Evolutionary conservation across 2,329 filamentous ascomycete genomes (phyloP), one percentile per base, ranked within the genome.

Genomic region (Venturia aucupariae): DNA sequence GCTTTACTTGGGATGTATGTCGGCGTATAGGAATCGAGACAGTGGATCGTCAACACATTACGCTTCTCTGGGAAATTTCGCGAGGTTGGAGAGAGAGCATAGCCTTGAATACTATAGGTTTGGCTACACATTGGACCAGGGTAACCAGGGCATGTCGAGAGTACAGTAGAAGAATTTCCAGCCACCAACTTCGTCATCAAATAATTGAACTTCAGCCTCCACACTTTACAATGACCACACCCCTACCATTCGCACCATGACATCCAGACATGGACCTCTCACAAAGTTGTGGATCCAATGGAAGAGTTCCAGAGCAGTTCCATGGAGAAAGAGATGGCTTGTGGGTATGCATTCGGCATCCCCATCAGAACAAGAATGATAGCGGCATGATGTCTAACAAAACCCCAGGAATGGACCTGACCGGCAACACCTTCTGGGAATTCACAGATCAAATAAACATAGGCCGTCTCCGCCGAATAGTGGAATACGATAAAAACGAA

Each of bases 391-490:
- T 10, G n/a, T 46, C 41, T 30, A 35, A 17, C 32, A 13, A 51
- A n/a, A 4, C 51, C 44, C n/a, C 69, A 85, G 85, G 85, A 71
- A 78, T 80, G 68, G 85, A 88, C 73, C 78, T 88, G 60, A 72
- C 79, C 24, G 85, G 85, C 66, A 87, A 87, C 74, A 87, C 84
- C 11, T 88, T 82, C 73, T 88, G 85, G 85, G 84, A 86, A 70
- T 87, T 87, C 74, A 83, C 82, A 70, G 84, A 86, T 70, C 75
- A 77, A 22, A 67, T 84, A 64, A 83, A 84, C 68, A 72, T 81
- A 46, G 74, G 77, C 48, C 80, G 84, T 54, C 77, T 78, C 67
- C 80, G 85, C 44, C 78, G 85, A 38, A 87, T 87, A 22, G 83
- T 86, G 65, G 79, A 83, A 68, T 83, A 82, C 68, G 76, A 76